Evolutionary conservation across 768 basidiomycete species (phyloP), one percentile per base, ranked within the genome.

Genomic region (Hirschioporus abietinus): DNA sequence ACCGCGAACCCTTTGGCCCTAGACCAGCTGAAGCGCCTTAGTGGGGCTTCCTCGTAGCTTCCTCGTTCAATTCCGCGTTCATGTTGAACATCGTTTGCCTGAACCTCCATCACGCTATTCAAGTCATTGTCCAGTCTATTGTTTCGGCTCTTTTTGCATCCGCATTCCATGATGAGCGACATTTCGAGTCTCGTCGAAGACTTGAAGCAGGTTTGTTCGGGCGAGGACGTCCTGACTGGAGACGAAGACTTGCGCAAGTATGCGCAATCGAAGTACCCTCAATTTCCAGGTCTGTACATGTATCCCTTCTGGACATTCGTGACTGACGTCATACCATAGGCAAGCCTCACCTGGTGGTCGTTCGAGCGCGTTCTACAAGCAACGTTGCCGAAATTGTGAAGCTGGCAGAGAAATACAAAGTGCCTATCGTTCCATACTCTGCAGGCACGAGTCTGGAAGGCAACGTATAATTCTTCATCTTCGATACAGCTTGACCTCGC

Each of bases 381-480:
- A 93, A 96, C 70, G 92, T 96, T 0, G 88, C 89, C 58, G 82
- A 85, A 70, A 83, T 94, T 61, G 89, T 96, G 62, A 85, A 89
- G 67, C 82, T 91, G 60, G 90, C 95, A 0, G 80, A 84, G 60
- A 87, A 88, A 73, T 89, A 87, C 74, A 80, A 80, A 60, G 80
- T 96, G 35, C 94, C 95, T 1, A 82, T 96, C 27, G 86, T 87
- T 20, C 86, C 93, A 1, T 95, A 89, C 72, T 88, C 90, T 62
- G 95, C 93, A 1, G 94, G 91, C 10, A 96, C 93, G 0, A 90
- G 88, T 72, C 81, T 96, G 15, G 95, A 96, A 74, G 93, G 93
- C 0, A 93, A 66, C 65, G 82, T 76, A 12, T 26, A 8, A 5
- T 64, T 25, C 17, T 23, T 23, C 24, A 61, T 23, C 4, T 42